Evolutionary conservation across 257 asterid species (phyloP), one percentile per base, ranked within the genome.

Genomic region (Solanum arcanum): DNA sequence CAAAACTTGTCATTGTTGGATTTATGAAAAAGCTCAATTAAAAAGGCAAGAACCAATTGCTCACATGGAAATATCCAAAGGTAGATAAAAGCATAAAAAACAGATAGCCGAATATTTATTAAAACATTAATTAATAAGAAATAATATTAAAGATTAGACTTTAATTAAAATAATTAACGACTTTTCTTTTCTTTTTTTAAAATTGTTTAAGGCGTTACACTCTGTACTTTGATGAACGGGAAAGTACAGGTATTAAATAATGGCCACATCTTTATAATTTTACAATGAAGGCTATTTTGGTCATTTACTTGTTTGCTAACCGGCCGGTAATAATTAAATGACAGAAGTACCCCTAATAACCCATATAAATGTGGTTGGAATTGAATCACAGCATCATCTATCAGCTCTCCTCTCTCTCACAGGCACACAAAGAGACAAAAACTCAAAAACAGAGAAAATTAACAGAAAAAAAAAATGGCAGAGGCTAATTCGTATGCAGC

Each of bases 401-500:
- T 31, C 10, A 41, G 35, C 20, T 35, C 27, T 21, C 18, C 10
- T 15, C 39, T 77, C 68, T 5, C 41, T 13, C 13, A 14, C 29
- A 46, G 1, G 10, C 15, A 9, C 62, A 52, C 44, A 29, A 0
- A 15, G 25, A 44, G 33, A 39, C 83, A 75, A 76, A 42, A 42
- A 13, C 35, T 41, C 7, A 77, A 14, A 73, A 12, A n/a, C 7
- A 42, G 14, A 76, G 3, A 16, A 44, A 25, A 44, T 3, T 44
- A 11, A 21, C 11, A 41, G 35, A 77, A 2, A 20, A 37, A 1
- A 31, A 47, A 29, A 89, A 95, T 95, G 96, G 94, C 94, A 74
- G 92, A 90, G 42, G 88, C 94, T 21, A 93, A 92, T 83, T 95
- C 93, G 56, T 86, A 88, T 49, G 92, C 87, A 91, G 90, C 93